Percentiles rank a stretch among this genome's conserved stretches.
These are phyloP conservation scores for Platanus orientalis DNA, from an alignment of 164 flowering plant species.

Conservation along the genomic window DNA sequence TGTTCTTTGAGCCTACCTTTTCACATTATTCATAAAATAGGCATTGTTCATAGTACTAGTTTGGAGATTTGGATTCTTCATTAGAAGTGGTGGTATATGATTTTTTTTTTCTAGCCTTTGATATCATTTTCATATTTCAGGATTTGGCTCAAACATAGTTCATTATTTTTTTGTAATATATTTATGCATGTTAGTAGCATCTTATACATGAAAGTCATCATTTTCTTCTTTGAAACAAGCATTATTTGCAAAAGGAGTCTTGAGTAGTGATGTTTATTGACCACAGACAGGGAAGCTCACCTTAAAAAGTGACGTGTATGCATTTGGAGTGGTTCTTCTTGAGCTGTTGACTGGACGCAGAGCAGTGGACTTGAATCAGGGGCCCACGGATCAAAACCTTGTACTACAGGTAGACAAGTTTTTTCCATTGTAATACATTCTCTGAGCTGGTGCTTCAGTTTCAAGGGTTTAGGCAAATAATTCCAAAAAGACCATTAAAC, in stretches of 20 bases:
- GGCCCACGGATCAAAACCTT: conserved; percentile 79
- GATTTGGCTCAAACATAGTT: too few species aligned
- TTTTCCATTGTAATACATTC: too few species aligned
- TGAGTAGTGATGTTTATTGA: background rate
- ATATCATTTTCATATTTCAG: too few species aligned
- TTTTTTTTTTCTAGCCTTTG: too few species aligned
- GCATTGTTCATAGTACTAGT: too few species aligned
- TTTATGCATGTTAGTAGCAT: background rate
- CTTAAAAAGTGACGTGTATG: conserved; percentile 92
- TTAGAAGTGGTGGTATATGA: too few species aligned
- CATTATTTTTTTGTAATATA: background rate
- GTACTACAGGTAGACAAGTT: conserved; percentile 91
- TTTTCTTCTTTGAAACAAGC: background rate
- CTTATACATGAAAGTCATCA: background rate
- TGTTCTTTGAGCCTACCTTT: too few species aligned
- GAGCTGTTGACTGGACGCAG: conserved; percentile 92
- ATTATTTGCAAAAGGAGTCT: background rate
- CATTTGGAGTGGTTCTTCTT: conserved; percentile 95
- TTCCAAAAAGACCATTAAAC: background rate
- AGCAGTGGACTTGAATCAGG: conserved; percentile 85
- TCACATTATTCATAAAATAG: too few species aligned
- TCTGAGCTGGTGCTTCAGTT: background rate
- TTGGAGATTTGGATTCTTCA: too few species aligned
- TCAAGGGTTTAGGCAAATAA: background rate
- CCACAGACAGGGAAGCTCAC: conserved; percentile 94